These are phyloP conservation scores for Meyerozyma carpophila DNA, from an alignment of 1,139 yeast genomes.

Conservation along the genomic window DNA sequence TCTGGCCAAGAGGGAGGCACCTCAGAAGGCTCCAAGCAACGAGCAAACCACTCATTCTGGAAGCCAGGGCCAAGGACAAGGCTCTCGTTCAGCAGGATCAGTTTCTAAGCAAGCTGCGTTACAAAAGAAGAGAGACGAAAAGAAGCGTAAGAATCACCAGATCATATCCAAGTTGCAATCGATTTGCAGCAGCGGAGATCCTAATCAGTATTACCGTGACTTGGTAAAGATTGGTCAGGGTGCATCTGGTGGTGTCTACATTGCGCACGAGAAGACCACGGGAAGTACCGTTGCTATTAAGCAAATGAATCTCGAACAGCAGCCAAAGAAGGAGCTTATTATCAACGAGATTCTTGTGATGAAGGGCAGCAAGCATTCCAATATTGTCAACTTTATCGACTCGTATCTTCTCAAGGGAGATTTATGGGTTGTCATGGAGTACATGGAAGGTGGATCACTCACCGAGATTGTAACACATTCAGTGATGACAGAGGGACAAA, in stretches of 20 bases:
- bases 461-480: conserved; percentile 95
- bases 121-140: conserved; percentile 72
- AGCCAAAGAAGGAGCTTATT: conserved; percentile 92
- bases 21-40: conserved; percentile 9
- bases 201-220: conserved; percentile 64
- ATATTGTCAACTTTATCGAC: conserved; percentile 88
- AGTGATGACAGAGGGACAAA: conserved; percentile 96
- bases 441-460: conserved; percentile 95
- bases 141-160: conserved; percentile 62
- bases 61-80: background rate
- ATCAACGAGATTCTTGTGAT: conserved; percentile 87
- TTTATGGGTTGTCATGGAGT: conserved; percentile 96
- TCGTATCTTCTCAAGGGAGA: conserved; percentile 71
- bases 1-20: conserved; percentile 10
- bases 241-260: conserved; percentile 95
- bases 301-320: conserved; percentile 89
- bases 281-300: conserved; percentile 81
- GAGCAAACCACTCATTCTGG: background rate
- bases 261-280: conserved; percentile 64
- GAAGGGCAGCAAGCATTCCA: conserved; percentile 87
- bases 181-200: conserved; percentile 86
- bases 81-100: conserved; percentile 6
- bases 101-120: conserved; percentile 47
- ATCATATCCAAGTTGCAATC: conserved; percentile 64
- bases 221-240: conserved; percentile 92